Evolutionary conservation across 345 rosid genomes (phyloP), one percentile per base, ranked within the genome.

Genomic region (thale cress (Arabidopsis thaliana)): DNA sequence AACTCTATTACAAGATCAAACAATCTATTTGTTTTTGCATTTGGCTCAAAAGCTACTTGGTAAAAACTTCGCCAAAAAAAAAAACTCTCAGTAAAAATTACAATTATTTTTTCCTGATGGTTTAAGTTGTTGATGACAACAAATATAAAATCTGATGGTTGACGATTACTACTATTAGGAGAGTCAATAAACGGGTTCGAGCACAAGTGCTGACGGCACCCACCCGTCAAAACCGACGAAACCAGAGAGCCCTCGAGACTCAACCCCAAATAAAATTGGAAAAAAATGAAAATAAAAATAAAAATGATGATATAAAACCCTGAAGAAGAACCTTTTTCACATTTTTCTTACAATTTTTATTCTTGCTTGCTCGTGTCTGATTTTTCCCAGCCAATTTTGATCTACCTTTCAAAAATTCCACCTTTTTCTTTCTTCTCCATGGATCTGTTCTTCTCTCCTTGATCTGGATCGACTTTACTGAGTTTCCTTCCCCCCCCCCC

Each of bases 241-340:
- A 74, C 72, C 78, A 56, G 41, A 73, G 32, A 16, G 20, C 20
- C 32, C 32, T 28, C 32, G 32, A 28, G 32, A 28, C 32, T 28
- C 32, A 28, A 16, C 20, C 60, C 52, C 36, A 41, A 30, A 1
- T 0, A 6, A 28, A 22, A 50, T 28, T 28, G 32, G 32, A 28
- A 28, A 28, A 28, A 25, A 28, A 28, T 28, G 32, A 28, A 28
- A 28, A 28, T 1, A 1, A 25, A 28, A 28, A 28, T 28, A 23
- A 42, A 42, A 44, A 49, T 66, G 44, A 46, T 52, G 23, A 20
- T 67, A 70, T 71, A 71, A 78, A 78, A 78, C 77, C 81, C 75
- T 65, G 77, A 78, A 1, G 81, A 78, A 65, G 73, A 71, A 71
- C 56, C 81, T 78, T 78, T 72, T 72, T 65, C 64, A 78, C 81